Percentiles rank a stretch among this genome's conserved stretches.
Evolutionary conservation across 129 eudicot genomes (phyloP).

Genomic region (Flaveria robusta): DNA sequence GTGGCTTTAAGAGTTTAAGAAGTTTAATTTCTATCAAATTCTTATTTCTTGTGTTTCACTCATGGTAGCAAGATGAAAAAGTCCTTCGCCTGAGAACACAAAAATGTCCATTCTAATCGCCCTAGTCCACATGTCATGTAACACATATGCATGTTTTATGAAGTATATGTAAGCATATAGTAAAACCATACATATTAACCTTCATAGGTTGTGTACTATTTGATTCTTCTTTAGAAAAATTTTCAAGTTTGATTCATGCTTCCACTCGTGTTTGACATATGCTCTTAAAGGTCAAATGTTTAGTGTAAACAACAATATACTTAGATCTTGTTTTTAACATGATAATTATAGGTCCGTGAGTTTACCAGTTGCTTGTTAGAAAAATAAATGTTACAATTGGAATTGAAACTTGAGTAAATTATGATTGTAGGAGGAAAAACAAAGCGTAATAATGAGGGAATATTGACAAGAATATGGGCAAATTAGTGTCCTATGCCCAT

Average conservation of each 20-base stretch:
- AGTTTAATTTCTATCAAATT: background rate
- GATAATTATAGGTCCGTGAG: no score
- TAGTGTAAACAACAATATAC: no score
- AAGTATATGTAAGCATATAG: background rate
- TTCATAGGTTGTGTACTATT: no score
- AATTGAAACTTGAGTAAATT: conserved; percentile 1
- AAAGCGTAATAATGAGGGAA: conserved; percentile 31
- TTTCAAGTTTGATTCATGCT: no score
- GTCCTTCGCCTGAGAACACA: background rate
- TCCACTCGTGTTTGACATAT: no score
- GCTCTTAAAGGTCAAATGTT: no score
- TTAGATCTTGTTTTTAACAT: no score
- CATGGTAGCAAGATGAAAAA: background rate
- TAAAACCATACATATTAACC: background rate
- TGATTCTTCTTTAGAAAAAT: no score
- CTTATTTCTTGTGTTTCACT: background rate
- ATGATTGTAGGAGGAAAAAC: conserved; percentile 20
- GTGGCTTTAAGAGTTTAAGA: conserved; percentile 3
- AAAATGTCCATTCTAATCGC: background rate
- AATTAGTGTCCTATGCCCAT: conserved; percentile 29
- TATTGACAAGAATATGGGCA: conserved; percentile 29
- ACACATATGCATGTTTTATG: background rate
- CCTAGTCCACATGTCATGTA: background rate
- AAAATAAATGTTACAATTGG: background rate
- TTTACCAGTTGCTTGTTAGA: no score